These are phyloP conservation scores for Sclerospora graminicola DNA, from an alignment of 352 stramenopile species.

Conservation along the genomic window DNA sequence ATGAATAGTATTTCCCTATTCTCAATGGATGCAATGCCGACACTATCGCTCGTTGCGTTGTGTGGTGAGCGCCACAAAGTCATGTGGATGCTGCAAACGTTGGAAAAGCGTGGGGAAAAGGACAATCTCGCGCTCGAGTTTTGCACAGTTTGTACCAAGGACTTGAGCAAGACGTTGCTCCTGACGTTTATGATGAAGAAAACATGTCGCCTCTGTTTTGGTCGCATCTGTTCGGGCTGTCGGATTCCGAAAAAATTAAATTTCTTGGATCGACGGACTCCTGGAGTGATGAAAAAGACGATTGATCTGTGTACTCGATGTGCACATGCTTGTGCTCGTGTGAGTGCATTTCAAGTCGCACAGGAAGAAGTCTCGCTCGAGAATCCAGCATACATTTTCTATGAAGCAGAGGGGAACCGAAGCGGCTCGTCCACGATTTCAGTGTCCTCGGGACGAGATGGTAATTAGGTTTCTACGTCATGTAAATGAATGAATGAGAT, in stretches of 20 bases:
- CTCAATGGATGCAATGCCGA: conserved; percentile 20
- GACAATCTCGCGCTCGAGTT: conserved; percentile 15
- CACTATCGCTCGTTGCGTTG: conserved; percentile 14
- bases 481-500: no score
- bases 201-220: conserved; percentile 22
- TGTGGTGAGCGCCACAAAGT: conserved; percentile 37
- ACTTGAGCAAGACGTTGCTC: conserved; percentile 27
- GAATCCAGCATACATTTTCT: neutral
- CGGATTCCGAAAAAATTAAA: conserved; percentile 24
- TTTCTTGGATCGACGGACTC: conserved; percentile 24
- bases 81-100: conserved; percentile 23
- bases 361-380: conserved; percentile 14
- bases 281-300: conserved; percentile 22
- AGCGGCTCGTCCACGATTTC: neutral
- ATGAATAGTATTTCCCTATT: conserved; percentile 13
- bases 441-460: no score
- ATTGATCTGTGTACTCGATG: conserved; percentile 30
- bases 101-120: conserved; percentile 14
- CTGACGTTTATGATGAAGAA: conserved; percentile 31
- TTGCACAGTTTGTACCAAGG: conserved; percentile 28
- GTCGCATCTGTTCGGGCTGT: conserved; percentile 23
- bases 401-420: neutral
- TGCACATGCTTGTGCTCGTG: conserved; percentile 18
- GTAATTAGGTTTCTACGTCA: no score
- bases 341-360: conserved; percentile 22